Base-by-base conservation (phyloP, 75 land plant genomes). In the Sequoia sempervirens region DNA sequence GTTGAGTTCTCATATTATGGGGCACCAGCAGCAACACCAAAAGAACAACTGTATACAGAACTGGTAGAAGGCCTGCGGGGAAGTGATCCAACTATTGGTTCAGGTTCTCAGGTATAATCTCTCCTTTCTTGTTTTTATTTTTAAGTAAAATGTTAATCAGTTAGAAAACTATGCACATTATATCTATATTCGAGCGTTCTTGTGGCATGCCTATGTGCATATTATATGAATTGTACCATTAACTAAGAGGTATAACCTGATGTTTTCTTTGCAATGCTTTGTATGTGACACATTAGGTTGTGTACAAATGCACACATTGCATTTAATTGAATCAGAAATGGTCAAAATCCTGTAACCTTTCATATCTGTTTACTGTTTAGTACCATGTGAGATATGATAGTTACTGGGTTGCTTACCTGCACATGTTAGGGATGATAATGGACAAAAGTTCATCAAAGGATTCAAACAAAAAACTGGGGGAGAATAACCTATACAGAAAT, bases 1-100 rank as follows among this genome's bases (percentile, higher is more conserved):
- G 96, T 96, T 79, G 99, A 96, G 83, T 96, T 95, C 78, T 93
- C 99, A 10, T 95, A 95, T 80, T 95, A 85, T 86, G 97, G 99
- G 47, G 92, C 94, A 68, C 95, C 98, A 26, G 92, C 97, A 64
- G 85, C 93, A 73, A 92, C 93, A 32, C 96, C 94, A 28, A 95
- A 92, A 75, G 99, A 96, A 85, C 96, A 94, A 81, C 68, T 95
- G 54, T 93, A 95, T 80, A 89, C 91, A 37, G 99, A 96, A 83
- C 91, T 96, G 75, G 92, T 96, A 18, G 99, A 96, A 87, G 96
- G 95, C 30, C 87, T 96, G 72, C 91, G 93, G 28, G 99, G 99
- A 32, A 94, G 92, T 86, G 96, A 96, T 86, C 90, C 92, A 50
- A 82, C 85, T 61, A 96, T 96, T 83, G 97, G 99, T 81, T 93